Evolutionary conservation across 768 basidiomycete genomes (phyloP).

Genomic region (Agaricus blazei): DNA sequence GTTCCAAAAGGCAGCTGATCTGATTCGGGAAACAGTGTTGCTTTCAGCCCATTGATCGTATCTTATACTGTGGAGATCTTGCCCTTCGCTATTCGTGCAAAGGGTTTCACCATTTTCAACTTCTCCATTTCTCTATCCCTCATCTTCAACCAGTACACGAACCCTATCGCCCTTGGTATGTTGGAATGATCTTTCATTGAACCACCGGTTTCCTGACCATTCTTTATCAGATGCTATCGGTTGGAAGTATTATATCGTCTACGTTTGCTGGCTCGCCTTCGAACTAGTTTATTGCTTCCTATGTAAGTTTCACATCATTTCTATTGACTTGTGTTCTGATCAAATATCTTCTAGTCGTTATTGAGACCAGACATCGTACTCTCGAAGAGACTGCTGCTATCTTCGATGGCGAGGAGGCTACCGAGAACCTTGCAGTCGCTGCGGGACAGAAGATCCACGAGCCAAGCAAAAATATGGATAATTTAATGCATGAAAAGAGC

Average conservation of each 20-base stretch:
- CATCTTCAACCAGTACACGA: conserved; percentile 88
- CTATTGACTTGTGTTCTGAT: conserved; percentile 7
- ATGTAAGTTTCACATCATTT: conserved; percentile 23
- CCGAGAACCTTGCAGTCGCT: conserved; percentile 29
- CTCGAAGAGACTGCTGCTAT: conserved; percentile 80
- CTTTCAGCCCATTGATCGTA: conserved; percentile 83
- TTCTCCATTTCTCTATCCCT: conserved; percentile 73
- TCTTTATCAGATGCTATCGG: conserved; percentile 31
- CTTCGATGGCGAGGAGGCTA: conserved; percentile 66
- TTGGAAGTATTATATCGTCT: conserved; percentile 83
- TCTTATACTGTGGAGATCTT: conserved; percentile 88
- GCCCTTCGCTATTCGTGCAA: conserved; percentile 78
- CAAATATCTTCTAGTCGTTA: conserved; percentile 29
- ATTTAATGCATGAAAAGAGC: conserved; percentile 27
- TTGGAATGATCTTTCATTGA: not conserved
- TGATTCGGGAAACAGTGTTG: conserved; percentile 37
- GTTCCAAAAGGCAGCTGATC: not conserved
- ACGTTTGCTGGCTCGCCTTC: conserved; percentile 64
- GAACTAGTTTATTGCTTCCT: conserved; percentile 63
- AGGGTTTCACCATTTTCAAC: conserved; percentile 80
- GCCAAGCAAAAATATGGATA: conserved; percentile 26
- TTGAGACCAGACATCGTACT: conserved; percentile 70
- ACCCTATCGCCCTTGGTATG: conserved; percentile 66
- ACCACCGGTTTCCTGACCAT: conserved; percentile 1
- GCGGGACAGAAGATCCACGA: conserved; percentile 20